Base-by-base conservation (phyloP, 1,139 yeast genomes). In the Yamadazyma aaseri region DNA sequence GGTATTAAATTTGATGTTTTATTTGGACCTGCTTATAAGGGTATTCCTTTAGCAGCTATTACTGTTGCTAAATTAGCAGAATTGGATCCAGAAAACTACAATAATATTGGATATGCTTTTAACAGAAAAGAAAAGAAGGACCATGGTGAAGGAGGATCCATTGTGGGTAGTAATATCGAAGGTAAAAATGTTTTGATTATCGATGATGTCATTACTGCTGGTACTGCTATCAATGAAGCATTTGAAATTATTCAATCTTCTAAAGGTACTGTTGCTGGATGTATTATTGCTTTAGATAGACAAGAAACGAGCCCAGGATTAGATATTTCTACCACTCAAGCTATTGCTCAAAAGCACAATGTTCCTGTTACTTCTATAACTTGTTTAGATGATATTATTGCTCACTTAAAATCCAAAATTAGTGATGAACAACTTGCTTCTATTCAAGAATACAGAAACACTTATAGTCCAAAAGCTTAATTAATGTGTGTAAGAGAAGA, bases 141-240 rank as follows among this genome's bases (percentile, higher is more conserved):
- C 53, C 98, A 92, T 58, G 98, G 98, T 35, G 98, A 92, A 67
- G 98, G 98, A 43, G 98, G 98, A 12, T 76, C 77, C 40, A 86
- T 92, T 52, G 98, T 92, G 26, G 98, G 98, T 21, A 79, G 86
- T 29, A 62, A 77, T 3, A 73, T 92, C 50, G 72, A 73, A 41
- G 85, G 76, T 36, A 84, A 89, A 60, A 73, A 72, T 42, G 77
- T 89, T 21, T 69, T 92, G 52, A 84, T 92, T 51, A 87, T 92
- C 45, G 98, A 92, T 60, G 98, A 92, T 53, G 97, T 92, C 32
- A 90, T 92, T 80, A 92, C 97, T 40, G 97, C 98, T 3, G 98
- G 98, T 26, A 92, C 97, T 39, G 98, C 98, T 35, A 89, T 90
- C 56, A 85, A 84, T 51, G 97, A 92, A 63, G 97, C 97, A 1